These are phyloP conservation scores for Rhododendron vialii DNA, from an alignment of 148 eudicot species.

Conservation along the genomic window DNA sequence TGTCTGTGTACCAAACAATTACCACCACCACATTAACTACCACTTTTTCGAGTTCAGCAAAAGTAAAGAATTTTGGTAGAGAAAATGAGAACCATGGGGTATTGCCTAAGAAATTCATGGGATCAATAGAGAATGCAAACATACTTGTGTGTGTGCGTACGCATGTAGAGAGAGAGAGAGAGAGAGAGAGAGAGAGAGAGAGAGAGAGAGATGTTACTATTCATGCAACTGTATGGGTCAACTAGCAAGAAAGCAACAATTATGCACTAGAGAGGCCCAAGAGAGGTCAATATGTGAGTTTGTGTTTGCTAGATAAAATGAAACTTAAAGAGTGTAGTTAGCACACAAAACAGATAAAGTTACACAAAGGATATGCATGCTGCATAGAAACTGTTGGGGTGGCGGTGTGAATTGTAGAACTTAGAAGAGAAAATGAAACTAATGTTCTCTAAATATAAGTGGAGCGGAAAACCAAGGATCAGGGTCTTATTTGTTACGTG, in stretches of 20 bases:
- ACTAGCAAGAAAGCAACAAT: not conserved
- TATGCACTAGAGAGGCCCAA: not conserved
- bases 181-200: not conserved
- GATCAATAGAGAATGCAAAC: not conserved
- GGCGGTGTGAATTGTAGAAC: not conserved
- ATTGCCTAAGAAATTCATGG: not conserved
- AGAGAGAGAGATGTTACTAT: not conserved
- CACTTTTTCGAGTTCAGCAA: not conserved
- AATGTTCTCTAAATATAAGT: not conserved
- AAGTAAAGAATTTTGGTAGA: not conserved
- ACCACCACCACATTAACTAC: not conserved
- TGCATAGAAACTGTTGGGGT: not conserved
- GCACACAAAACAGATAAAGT: not conserved
- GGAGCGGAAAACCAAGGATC: not conserved
- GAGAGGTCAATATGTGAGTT: not conserved
- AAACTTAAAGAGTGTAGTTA: not conserved
- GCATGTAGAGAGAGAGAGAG: not conserved
- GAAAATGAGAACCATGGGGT: not conserved
- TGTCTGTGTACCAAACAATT: not conserved
- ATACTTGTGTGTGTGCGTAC: not conserved
- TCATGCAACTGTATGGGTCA: not conserved
- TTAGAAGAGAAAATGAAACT: not conserved
- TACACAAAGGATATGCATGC: not conserved
- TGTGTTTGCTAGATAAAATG: not conserved
- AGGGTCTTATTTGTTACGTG: not conserved